A percentile compares a stretch with the other conserved stretches of the same genome.
phyloP scores from a whole-genome alignment of 2,329 filamentous ascomycete genomes.

The Exophiala aquamarina region DNA sequence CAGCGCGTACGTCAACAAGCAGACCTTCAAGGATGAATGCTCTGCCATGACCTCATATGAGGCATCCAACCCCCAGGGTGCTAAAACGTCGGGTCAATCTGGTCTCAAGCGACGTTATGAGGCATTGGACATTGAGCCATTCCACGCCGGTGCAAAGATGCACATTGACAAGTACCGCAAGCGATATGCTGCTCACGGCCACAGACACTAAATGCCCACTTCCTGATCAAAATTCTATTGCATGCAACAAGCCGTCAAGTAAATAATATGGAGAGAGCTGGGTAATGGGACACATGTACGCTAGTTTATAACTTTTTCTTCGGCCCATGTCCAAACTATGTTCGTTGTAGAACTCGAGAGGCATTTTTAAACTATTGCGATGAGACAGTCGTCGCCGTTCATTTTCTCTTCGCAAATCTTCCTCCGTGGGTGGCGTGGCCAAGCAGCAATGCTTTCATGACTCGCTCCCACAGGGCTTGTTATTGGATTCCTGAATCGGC shows the following conservation, averaged over 20 bases:
- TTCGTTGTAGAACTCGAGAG: constrained; percentile 1
- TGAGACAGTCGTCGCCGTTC: constrained; percentile 3
- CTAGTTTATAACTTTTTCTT: constrained; percentile 9
- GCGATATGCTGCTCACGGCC: constrained; percentile 9
- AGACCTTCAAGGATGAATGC: constrained; percentile 23
- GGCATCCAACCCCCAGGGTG: constrained; percentile 9
- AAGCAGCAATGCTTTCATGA: too few species aligned
- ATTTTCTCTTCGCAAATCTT: too few species aligned
- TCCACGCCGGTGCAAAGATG: constrained; percentile 11
- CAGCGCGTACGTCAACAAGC: constrained; percentile 13
- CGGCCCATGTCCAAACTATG: constrained; percentile 1
- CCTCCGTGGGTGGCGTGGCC: too few species aligned
- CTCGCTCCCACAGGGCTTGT: too few species aligned
- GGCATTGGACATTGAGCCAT: constrained; percentile 7
- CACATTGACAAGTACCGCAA: constrained; percentile 16
- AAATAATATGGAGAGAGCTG: constrained; percentile 11
- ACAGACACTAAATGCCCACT: constrained; percentile 10
- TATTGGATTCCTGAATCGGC: too few species aligned
- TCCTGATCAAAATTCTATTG: not conserved
- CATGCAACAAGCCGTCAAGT: constrained; percentile 9
- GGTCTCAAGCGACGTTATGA: constrained; percentile 18
- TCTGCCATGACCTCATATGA: constrained; percentile 13
- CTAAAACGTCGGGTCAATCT: constrained; percentile 14
- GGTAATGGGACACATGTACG: constrained; percentile 13
- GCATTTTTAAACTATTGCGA: constrained; percentile 1